Evolutionary conservation across 2,329 filamentous ascomycete genomes (phyloP).

Genomic region (Cryphonectria carpinicola): DNA sequence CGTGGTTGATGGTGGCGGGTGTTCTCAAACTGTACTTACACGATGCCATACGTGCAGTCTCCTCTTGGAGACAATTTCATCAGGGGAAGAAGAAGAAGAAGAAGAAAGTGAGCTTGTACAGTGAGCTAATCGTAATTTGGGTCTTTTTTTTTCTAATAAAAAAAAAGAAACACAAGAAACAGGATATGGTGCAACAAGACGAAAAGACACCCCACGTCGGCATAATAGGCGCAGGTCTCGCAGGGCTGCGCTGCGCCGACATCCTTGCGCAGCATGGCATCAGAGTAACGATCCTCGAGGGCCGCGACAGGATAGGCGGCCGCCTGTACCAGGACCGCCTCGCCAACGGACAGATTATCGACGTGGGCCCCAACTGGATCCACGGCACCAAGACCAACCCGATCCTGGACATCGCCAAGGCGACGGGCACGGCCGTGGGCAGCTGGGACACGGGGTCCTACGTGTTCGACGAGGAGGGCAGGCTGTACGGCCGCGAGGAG

Average conservation of each 20-base stretch:
- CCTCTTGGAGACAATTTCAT: not conserved
- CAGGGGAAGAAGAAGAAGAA: not conserved
- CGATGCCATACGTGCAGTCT: not conserved
- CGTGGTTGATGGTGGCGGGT: not conserved
- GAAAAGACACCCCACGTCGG: slow-evolving; percentile 57
- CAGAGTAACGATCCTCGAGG: slow-evolving; percentile 71
- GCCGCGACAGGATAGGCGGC: slow-evolving; percentile 68
- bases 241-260: slow-evolving; percentile 73
- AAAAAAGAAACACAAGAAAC: slow-evolving; percentile 27
- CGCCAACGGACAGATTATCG: slow-evolving; percentile 53
- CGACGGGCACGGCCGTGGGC: slow-evolving; percentile 57
- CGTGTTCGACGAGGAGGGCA: slow-evolving; percentile 61
- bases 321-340: slow-evolving; percentile 59
- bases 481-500: slow-evolving; percentile 50
- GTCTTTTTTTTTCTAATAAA: too few relatives aligned
- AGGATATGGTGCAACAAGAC: slow-evolving; percentile 17
- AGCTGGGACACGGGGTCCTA: slow-evolving; percentile 57
- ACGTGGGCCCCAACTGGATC: slow-evolving; percentile 78
- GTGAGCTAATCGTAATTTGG: slow-evolving; percentile 23
- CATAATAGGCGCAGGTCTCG: slow-evolving; percentile 71
- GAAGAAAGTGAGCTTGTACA: not conserved
- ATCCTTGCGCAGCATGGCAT: slow-evolving; percentile 67
- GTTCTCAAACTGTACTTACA: not conserved
- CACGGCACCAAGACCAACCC: slow-evolving; percentile 74
- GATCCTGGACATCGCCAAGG: slow-evolving; percentile 67